Percentiles rank a stretch among this genome's conserved stretches.
phyloP scores from a whole-genome alignment of 2,329 filamentous ascomycete genomes.

The Calonectria pseudoturangicola region DNA sequence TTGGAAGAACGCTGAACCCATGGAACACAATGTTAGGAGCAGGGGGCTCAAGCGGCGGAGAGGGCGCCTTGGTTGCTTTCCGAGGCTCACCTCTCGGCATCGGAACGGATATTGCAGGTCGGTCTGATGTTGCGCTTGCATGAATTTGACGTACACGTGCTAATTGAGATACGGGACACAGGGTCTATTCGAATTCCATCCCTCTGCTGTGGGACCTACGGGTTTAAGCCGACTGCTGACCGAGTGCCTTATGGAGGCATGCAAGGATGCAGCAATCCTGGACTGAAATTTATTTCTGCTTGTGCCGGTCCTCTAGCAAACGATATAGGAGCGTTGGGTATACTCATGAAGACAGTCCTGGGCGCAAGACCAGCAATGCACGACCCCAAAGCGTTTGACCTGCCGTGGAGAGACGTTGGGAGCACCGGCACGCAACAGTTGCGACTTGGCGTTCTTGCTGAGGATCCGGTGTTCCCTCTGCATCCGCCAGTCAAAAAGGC shows the following conservation, averaged over 20 bases:
- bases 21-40: conserved; percentile 73
- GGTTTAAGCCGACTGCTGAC: conserved; percentile 40
- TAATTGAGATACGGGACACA: not conserved
- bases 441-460: not conserved
- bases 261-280: conserved; percentile 6
- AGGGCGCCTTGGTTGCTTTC: conserved; percentile 58
- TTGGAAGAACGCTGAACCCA: conserved; percentile 76
- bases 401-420: not conserved
- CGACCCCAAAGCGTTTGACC: not conserved
- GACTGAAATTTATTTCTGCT: not conserved
- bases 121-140: not conserved
- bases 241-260: conserved; percentile 36
- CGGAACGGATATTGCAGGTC: conserved; percentile 58
- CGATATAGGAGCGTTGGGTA: not conserved
- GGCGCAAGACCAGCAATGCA: not conserved
- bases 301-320: not conserved
- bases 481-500: conserved; percentile 1
- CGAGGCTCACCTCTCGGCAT: conserved; percentile 58
- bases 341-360: not conserved
- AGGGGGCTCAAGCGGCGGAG: conserved; percentile 77
- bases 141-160: not conserved
- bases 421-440: not conserved
- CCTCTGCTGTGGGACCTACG: conserved; percentile 47
- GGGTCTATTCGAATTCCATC: conserved; percentile 54
- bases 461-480: not conserved